A percentile compares a stretch with the other conserved stretches of the same genome.
These are phyloP conservation scores for Raffaelea arxii DNA, from an alignment of 2,329 filamentous ascomycete species.

Conservation along the genomic window DNA sequence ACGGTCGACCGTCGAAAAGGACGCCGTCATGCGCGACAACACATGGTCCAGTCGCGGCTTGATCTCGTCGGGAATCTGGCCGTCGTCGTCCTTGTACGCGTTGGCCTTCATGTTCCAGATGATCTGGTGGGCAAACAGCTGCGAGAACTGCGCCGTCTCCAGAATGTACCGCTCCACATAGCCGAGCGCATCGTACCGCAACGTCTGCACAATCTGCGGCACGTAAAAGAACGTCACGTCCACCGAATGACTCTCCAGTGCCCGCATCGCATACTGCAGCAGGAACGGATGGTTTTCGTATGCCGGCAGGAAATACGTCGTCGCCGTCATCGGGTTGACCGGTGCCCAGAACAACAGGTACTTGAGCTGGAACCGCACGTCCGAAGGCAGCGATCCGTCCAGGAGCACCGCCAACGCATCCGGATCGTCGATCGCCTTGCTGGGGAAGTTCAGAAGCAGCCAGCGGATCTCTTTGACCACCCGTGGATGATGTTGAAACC, in stretches of 20 bases:
- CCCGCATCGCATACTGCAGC: constrained; percentile 93
- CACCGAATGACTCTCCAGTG: constrained; percentile 87
- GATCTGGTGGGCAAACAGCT: constrained; percentile 96
- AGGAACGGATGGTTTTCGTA: constrained; percentile 89
- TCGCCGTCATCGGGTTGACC: constrained; percentile 84
- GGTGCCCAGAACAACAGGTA: constrained; percentile 90
- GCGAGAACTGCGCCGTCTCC: constrained; percentile 95
- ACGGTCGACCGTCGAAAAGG: constrained; percentile 70
- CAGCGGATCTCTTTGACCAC: constrained; percentile 68
- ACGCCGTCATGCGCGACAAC: constrained; percentile 70
- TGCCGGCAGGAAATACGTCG: constrained; percentile 84
- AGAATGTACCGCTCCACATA: constrained; percentile 96
- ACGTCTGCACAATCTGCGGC: constrained; percentile 90
- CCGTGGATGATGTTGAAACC: constrained; percentile 69
- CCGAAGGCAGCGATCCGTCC: constrained; percentile 62
- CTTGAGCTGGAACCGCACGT: constrained; percentile 80
- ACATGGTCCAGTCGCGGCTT: constrained; percentile 92
- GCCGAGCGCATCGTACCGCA: constrained; percentile 85
- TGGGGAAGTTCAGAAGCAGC: constrained; percentile 72
- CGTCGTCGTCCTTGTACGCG: constrained; percentile 94
- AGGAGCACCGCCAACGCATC: constrained; percentile 78
- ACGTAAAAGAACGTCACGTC: constrained; percentile 99
- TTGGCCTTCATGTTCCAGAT: constrained; percentile 99
- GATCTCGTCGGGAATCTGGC: constrained; percentile 76
- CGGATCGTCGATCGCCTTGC: constrained; percentile 70